Evolutionary conservation across 257 asterid species (phyloP), one percentile per base, ranked within the genome.

Genomic region (Salvia rosmarinus): DNA sequence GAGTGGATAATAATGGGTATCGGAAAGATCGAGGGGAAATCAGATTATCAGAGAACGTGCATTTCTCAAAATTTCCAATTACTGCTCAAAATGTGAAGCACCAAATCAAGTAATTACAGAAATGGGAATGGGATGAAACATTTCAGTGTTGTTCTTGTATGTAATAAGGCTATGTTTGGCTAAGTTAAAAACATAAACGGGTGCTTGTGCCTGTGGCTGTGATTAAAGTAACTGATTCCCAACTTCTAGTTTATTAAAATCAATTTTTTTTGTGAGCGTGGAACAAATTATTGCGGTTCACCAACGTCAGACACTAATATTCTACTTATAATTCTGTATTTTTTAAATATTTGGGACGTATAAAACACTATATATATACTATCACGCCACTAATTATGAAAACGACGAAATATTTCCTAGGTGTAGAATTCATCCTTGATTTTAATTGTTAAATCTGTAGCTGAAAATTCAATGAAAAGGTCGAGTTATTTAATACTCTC

Each of bases 41-140:
- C n/a, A n/a, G n/a, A n/a, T n/a, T n/a, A 65, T 71, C 72, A 71
- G 77, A 76, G 83, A 58, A 80, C 82, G 85, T 81, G 80, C 75
- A 64, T 66, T 77, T 80, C 80, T 28, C 17, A 47, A 58, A 51
- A 43, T 42, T 65, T 50, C 59, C 68, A 68, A 52, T 62, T 39
- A 40, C 30, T 23, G 52, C 65, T 40, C 44, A 21, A 58, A 58
- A 20, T 59, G 68, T 60, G 78, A 44, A 61, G 10, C 32, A 71
- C 30, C 67, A n/a, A 66, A 30, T 47, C 39, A 32, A n/a, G 12
- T 16, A 35, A 35, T 60, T 60, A 60, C 63, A 57, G 1, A 25
- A 52, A 9, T 19, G 66, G 71, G 28, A 17, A 28, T 11, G 6
- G 34, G 34, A 34, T 9, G 47, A 7, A 68, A 6, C 12, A 6